Conservation (phyloP, 2,329 filamentous ascomycete genomes). For the Colletotrichum tofieldiae region DNA sequence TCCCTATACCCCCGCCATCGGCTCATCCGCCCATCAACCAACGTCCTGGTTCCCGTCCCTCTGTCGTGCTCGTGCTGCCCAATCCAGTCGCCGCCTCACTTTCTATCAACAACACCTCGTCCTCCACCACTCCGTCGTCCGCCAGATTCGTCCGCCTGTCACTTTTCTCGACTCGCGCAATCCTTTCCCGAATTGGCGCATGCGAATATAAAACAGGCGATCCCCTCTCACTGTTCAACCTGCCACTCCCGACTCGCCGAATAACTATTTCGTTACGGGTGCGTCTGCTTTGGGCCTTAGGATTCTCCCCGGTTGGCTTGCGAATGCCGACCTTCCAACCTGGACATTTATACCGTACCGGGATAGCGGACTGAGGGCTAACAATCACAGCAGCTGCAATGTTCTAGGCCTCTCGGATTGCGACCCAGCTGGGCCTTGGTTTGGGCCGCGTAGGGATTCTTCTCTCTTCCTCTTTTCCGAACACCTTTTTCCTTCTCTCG, state of each 20-base stretch:
- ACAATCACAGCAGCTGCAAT: constrained; percentile 48
- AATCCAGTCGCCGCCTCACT: constrained; percentile 43
- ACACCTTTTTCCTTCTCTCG: constrained; percentile 7
- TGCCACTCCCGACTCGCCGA: background rate
- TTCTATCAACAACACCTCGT: constrained; percentile 42
- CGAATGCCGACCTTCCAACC: constrained; percentile 38
- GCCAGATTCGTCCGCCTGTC: constrained; percentile 30
- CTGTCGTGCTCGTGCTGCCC: constrained; percentile 34
- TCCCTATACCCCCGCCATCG: constrained; percentile 30
- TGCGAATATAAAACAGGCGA: constrained; percentile 24
- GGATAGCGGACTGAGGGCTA: constrained; percentile 31
- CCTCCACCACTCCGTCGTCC: constrained; percentile 31
- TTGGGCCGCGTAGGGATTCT: constrained; percentile 47
- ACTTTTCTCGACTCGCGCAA: constrained; percentile 15
- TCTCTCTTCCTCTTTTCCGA: constrained; percentile 21
- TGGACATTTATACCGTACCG: constrained; percentile 24
- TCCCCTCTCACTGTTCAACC: background rate
- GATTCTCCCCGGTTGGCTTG: constrained; percentile 34
- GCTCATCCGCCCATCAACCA: constrained; percentile 23
- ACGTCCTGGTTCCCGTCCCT: constrained; percentile 14
- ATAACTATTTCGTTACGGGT: constrained; percentile 28
- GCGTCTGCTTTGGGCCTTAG: constrained; percentile 32
- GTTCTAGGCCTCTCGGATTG: constrained; percentile 53
- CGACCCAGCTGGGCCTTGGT: constrained; percentile 54
- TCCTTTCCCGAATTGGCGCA: background rate